Base-by-base conservation (phyloP, 2,329 filamentous ascomycete species). In the Annulohypoxylon truncatum region DNA sequence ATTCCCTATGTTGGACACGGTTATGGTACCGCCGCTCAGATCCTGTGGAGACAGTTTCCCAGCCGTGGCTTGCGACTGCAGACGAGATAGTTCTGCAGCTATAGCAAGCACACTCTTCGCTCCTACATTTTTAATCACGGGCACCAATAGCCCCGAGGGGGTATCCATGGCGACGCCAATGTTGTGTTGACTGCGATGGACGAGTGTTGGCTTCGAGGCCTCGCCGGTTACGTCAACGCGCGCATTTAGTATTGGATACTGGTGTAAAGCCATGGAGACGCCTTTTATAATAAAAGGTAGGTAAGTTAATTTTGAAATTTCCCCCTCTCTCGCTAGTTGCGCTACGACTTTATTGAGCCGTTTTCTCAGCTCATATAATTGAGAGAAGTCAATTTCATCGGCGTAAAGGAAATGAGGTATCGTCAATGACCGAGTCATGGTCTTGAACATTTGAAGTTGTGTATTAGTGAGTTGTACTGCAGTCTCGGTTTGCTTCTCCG, bases 331-430 rank as follows among this genome's bases (percentile, higher is more conserved):
- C 86, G 83, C 64, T 15, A 81, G 73, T 50, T 77, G 74, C 40
- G 79, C 74, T 10, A 90, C 82, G n/a, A 84, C 82, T 70, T 82
- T 85, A 80, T 97, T 97, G 62, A 97, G 86, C 50, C 88, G 90
- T 67, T 84, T 83, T 48, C 96, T 92, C 55, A 97, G 85, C 51
- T 86, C 80, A 63, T 89, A 89, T 3, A 99, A 86, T 38, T 86
- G 83, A 44, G 91, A 90, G 78, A 97, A 90, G 81, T 96, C 92
- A 52, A 97, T 84, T 76, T 95, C 92, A 79, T 97, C 94, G 38
- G 93, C 91, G 81, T 97, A 99, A 66, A 98, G 88, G 81, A 99
- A 97, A 80, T 98, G 96, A 0, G 96, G 96, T 73, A 97, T 98
- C 53, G 81, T 88, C 68, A 99, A 86, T 2, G 95, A 97, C 63